These are phyloP conservation scores for Neurospora sp. DNA, from an alignment of 495 filamentous ascomycete species.

Conservation along the genomic window DNA sequence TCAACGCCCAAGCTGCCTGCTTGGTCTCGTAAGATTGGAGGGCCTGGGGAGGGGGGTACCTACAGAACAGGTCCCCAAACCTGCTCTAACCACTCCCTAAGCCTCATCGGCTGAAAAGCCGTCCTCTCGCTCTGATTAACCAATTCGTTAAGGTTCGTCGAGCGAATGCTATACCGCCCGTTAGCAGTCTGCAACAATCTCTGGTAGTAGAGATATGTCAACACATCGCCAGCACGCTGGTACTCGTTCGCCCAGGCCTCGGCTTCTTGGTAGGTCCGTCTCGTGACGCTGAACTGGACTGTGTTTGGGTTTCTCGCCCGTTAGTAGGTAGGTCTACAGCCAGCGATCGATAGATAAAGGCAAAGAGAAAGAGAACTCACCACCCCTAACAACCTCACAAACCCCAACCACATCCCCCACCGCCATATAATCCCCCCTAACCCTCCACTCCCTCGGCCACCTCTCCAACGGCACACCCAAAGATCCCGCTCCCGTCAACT, in stretches of 20 bases:
- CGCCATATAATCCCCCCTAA: constrained; percentile 53
- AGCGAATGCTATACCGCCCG: constrained; percentile 37
- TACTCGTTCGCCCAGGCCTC: constrained; percentile 30
- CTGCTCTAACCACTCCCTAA: constrained; percentile 40
- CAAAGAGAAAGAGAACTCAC: constrained; percentile 19
- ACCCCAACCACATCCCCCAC: constrained; percentile 38
- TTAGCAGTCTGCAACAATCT: constrained; percentile 39
- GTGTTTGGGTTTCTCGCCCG: too few relatives aligned
- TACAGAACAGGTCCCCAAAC: constrained; percentile 30
- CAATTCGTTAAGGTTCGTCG: constrained; percentile 33
- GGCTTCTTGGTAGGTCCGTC: constrained; percentile 31
- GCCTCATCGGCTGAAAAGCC: constrained; percentile 30
- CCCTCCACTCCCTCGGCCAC: constrained; percentile 59
- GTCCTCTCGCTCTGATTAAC: constrained; percentile 30
- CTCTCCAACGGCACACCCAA: constrained; percentile 18
- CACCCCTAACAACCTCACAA: constrained; percentile 30
- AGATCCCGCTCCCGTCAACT: constrained; percentile 21
- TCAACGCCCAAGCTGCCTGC: not conserved
- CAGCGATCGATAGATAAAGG: too few relatives aligned
- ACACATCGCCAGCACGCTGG: constrained; percentile 25
- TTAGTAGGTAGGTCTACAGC: too few relatives aligned
- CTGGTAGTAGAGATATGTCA: constrained; percentile 31
- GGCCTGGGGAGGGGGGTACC: not conserved
- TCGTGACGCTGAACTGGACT: constrained; percentile 27
- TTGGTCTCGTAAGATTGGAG: not conserved